Base-by-base conservation (phyloP, 768 basidiomycete species). In the Rhodotorula kratochvilovae region DNA sequence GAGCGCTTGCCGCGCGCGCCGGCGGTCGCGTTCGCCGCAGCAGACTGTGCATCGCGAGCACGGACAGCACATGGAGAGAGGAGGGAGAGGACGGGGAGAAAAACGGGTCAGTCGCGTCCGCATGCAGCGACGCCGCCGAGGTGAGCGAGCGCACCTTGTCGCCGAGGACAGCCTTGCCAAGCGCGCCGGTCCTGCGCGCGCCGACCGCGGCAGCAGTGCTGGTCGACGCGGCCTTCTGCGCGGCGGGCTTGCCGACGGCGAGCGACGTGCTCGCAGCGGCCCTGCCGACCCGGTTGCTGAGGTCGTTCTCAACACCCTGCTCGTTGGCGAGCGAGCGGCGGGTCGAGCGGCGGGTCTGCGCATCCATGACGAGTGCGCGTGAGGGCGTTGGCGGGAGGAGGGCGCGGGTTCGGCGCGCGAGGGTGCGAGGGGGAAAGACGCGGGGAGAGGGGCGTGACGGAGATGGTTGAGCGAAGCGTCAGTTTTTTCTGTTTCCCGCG, bases 1-100 rank as follows among this genome's bases (percentile, higher is more conserved):
- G 87, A 87, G 29, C 90, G 87, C 79, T 90, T 91, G 66, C 89
- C 85, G 79, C 90, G 90, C 13, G 55, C 70, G 25, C 46, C 70
- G 29, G 59, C 67, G n/a, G 68, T 42, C 1, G 66, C 61, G 23
- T 33, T 51, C 1, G 55, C 50, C 33, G 57, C 57, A 23, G 57
- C 57, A 43, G 51, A 17, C 68, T 61, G 60, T 39, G 31, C 4
- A 13, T 21, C 6, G 6, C 25, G 35, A 29, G 27, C 42, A 35
- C 7, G 19, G 46, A 16, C 56, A 36, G 57, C 48, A 50, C 23
- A 12, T 8, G 45, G 3, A 8, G 36, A 51, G 17, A n/a, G 25
- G 50, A 6, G 48, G 21, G n/a, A 51, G 27, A 27, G 39, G 25
- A 8, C 31, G n/a, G 33, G 33, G 4, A 31, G 31, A 25, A 62